Evolutionary conservation across 1,284 basidiomycete genomes (phyloP).

Genomic region (Phylloboletellus chloephorus): DNA sequence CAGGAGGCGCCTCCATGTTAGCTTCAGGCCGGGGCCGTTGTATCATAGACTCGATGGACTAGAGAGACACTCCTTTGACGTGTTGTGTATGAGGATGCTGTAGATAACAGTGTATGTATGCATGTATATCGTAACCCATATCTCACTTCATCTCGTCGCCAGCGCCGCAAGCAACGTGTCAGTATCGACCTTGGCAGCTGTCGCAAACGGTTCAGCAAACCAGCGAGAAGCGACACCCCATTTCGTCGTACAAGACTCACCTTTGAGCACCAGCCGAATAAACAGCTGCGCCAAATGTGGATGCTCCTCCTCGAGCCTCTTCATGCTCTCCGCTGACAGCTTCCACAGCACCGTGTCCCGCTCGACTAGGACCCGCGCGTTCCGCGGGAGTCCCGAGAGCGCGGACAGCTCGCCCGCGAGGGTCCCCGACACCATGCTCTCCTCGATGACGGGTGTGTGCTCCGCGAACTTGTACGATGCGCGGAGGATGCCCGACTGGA

Average conservation of each 20-base stretch:
- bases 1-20: conserved; percentile 14
- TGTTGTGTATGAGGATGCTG: conserved; percentile 8
- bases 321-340: conserved; percentile 54
- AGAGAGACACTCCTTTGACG: background rate
- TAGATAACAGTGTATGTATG: conserved; percentile 5
- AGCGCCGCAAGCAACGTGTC: conserved; percentile 70
- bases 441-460: conserved; percentile 62
- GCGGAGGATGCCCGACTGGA: conserved; percentile 78
- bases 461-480: conserved; percentile 77
- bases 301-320: conserved; percentile 57
- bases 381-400: conserved; percentile 69
- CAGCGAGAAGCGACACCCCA: too few relatives aligned
- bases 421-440: conserved; percentile 90
- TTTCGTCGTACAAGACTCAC: too few relatives aligned
- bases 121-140: conserved; percentile 2
- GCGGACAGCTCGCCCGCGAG: conserved; percentile 86
- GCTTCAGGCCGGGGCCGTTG: background rate
- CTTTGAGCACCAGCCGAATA: conserved; percentile 71
- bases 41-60: conserved; percentile 3
- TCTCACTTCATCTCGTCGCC: conserved; percentile 50
- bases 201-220: too few relatives aligned
- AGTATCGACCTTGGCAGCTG: conserved; percentile 75
- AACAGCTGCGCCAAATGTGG: conserved; percentile 65
- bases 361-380: conserved; percentile 84
- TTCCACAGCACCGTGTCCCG: conserved; percentile 77